Percentiles rank a stretch among this genome's conserved stretches.
Conservation (phyloP, 176 grass and related monocot genomes). For the Typha latifolia region DNA sequence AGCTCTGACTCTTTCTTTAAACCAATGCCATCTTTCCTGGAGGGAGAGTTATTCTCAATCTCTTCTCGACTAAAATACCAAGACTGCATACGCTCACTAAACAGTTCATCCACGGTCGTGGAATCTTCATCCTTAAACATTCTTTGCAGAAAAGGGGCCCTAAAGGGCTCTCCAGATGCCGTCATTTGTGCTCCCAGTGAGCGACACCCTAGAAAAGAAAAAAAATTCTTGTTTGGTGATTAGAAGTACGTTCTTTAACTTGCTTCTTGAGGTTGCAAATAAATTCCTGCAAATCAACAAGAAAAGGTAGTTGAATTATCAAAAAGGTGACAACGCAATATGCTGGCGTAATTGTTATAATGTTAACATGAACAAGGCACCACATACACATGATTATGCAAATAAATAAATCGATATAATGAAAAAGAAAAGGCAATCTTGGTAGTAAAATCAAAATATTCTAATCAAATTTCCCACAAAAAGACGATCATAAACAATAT, state of each 20-base stretch:
- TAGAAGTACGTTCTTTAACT: neutral
- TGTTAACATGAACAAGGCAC: too few relatives aligned
- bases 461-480: neutral
- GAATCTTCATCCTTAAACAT: slow-evolving; percentile 22
- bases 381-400: too few relatives aligned
- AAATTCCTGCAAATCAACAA: too few relatives aligned
- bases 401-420: too few relatives aligned
- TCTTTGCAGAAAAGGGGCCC: slow-evolving; percentile 7
- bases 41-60: slow-evolving; percentile 51
- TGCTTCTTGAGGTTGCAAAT: too few relatives aligned
- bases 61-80: slow-evolving; percentile 63
- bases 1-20: slow-evolving; percentile 43
- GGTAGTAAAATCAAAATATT: too few relatives aligned
- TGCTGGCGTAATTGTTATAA: too few relatives aligned
- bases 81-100: slow-evolving; percentile 23
- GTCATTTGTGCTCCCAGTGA: neutral
- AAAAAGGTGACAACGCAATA: too few relatives aligned
- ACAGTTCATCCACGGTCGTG: slow-evolving; percentile 9
- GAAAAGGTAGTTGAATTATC: too few relatives aligned
- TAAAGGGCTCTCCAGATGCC: neutral
- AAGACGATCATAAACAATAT: neutral
- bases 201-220: too few relatives aligned
- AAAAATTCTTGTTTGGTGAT: neutral
- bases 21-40: slow-evolving; percentile 62
- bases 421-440: too few relatives aligned